Conservation (phyloP, 2,329 filamentous ascomycete genomes). For the Diaporthe citrichinensis region DNA sequence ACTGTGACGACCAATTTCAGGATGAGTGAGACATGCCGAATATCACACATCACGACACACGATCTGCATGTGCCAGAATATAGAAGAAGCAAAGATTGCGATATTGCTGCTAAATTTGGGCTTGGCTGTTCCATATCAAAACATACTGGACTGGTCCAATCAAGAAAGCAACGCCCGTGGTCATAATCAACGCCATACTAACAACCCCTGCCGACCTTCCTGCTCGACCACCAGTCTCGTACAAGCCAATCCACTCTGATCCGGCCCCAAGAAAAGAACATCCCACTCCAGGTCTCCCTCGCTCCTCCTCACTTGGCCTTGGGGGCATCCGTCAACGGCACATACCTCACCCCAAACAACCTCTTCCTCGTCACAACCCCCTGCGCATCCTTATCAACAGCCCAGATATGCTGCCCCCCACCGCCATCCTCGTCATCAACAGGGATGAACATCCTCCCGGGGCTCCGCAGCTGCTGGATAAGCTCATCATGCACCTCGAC, state of each 20-base stretch:
- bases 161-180: too few relatives aligned
- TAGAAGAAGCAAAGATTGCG: background rate
- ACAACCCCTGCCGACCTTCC: too few relatives aligned
- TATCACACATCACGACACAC: background rate
- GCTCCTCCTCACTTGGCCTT: slow-evolving; percentile 46
- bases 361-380: slow-evolving; percentile 73
- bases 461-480: slow-evolving; percentile 81
- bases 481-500: slow-evolving; percentile 78
- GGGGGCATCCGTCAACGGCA: slow-evolving; percentile 81
- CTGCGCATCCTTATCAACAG: slow-evolving; percentile 78
- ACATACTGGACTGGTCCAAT: too few relatives aligned
- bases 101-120: background rate
- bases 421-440: slow-evolving; percentile 69
- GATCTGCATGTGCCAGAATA: background rate
- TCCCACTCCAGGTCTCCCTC: too few relatives aligned
- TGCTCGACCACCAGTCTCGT: too few relatives aligned
- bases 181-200: too few relatives aligned
- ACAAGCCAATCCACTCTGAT: background rate
- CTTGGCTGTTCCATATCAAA: background rate
- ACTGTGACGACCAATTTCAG: background rate
- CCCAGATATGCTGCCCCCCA: slow-evolving; percentile 77
- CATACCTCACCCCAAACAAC: slow-evolving; percentile 81
- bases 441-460: slow-evolving; percentile 86
- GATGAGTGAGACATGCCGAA: background rate
- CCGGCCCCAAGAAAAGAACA: background rate